Percentiles rank a stretch among this genome's conserved stretches.
Evolutionary conservation across 2,329 filamentous ascomycete genomes (phyloP).

Genomic region (Cordyceps pruinosa): DNA sequence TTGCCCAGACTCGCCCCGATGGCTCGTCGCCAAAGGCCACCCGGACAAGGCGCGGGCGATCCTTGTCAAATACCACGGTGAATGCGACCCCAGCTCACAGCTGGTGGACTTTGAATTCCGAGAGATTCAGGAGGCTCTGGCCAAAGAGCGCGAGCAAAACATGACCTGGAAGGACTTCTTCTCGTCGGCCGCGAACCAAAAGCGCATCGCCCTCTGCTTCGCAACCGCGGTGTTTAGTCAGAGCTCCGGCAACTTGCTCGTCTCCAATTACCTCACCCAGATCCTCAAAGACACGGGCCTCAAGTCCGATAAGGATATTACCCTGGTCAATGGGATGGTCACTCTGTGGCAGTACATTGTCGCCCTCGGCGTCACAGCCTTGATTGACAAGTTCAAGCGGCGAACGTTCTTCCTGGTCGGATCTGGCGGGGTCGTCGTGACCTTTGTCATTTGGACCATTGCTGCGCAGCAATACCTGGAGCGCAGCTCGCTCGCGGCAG

Average conservation of each 20-base stretch:
- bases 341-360: constrained; percentile 38
- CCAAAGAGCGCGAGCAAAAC: constrained; percentile 35
- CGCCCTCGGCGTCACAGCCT: constrained; percentile 28
- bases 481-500: constrained; percentile 23
- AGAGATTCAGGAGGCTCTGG: constrained; percentile 42
- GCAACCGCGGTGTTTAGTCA: constrained; percentile 34
- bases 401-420: constrained; percentile 33
- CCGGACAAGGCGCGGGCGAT: constrained; percentile 43
- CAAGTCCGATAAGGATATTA: constrained; percentile 30
- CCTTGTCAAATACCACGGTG: constrained; percentile 45
- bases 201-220: constrained; percentile 34
- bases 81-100: constrained; percentile 35
- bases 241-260: constrained; percentile 34
- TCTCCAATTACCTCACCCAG: constrained; percentile 35
- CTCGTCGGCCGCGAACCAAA: constrained; percentile 31
- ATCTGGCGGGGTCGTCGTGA: constrained; percentile 31
- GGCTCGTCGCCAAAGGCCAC: constrained; percentile 46
- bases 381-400: constrained; percentile 31
- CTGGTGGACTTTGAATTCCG: constrained; percentile 41
- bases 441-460: constrained; percentile 34
- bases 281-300: constrained; percentile 34
- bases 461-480: constrained; percentile 32
- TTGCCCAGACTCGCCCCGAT: constrained; percentile 55
- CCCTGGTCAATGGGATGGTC: constrained; percentile 35
- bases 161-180: constrained; percentile 38